A percentile compares a stretch with the other conserved stretches of the same genome.
Evolutionary conservation across 371 early-diverging fungal genomes (phyloP).

Genomic region (Blyttiomyces sp.): DNA sequence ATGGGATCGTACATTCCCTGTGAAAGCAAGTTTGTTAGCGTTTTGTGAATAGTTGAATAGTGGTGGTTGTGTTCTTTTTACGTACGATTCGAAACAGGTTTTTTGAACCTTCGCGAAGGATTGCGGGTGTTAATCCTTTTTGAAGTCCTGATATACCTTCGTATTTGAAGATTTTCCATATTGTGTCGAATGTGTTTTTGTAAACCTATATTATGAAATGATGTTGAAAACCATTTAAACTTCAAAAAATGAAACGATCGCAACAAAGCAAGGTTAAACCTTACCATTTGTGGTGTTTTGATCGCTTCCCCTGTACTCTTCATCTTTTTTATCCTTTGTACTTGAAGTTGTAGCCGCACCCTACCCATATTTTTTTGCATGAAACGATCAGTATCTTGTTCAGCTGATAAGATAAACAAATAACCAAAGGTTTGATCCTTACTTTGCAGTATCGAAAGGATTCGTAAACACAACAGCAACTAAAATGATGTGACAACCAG

Average conservation of each 20-base stretch:
- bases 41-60: neutral
- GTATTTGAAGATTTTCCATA: conserved; percentile 57
- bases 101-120: conserved; percentile 63
- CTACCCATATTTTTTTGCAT: conserved; percentile 32
- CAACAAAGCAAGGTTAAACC: neutral
- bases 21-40: neutral
- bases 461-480: conserved; percentile 67
- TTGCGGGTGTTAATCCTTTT: conserved; percentile 66
- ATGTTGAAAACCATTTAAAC: no score
- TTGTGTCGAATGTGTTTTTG: conserved; percentile 58
- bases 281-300: conserved; percentile 4
- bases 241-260: no score
- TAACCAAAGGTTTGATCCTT: conserved; percentile 1
- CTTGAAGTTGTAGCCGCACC: conserved; percentile 64
- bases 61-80: neutral
- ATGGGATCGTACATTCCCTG: conserved; percentile 69
- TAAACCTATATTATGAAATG: conserved; percentile 41
- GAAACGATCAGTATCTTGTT: no score
- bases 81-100: conserved; percentile 64
- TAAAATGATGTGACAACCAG: conserved; percentile 6
- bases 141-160: conserved; percentile 66
- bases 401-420: no score
- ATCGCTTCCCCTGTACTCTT: conserved; percentile 4
- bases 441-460: conserved; percentile 64
- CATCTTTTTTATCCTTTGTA: conserved; percentile 38